Percentiles rank a stretch among this genome's conserved stretches.
Evolutionary conservation across 108 stramenopile genomes (phyloP).

Genomic region (Cyclostephanos tholiformis): DNA sequence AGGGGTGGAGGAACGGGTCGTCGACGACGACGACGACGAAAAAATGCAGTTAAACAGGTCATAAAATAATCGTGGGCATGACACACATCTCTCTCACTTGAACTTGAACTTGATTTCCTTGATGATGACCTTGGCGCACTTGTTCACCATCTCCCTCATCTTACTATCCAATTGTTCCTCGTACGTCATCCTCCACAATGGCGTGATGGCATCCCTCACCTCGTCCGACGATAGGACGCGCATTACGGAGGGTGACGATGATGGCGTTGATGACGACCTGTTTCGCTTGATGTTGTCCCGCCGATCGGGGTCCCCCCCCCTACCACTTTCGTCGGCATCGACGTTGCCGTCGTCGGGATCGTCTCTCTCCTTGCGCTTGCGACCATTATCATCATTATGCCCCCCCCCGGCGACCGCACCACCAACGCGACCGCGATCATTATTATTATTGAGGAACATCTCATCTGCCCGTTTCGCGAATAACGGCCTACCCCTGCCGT

Average conservation of each 20-base stretch:
- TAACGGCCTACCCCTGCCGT: conserved; percentile 41
- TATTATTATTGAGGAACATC: conserved; percentile 16
- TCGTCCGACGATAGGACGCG: conserved; percentile 46
- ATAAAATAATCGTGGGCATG: too few species aligned
- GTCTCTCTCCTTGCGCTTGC: conserved; percentile 17
- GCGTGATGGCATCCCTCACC: conserved; percentile 65
- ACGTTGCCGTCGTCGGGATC: conserved; percentile 16
- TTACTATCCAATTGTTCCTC: conserved; percentile 64
- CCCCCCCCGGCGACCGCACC: too few species aligned
- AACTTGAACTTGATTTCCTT: conserved; percentile 71
- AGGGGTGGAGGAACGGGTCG: too few species aligned
- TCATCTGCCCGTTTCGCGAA: conserved; percentile 46
- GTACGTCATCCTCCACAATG: conserved; percentile 61
- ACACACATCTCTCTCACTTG: too few species aligned
- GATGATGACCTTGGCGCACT: conserved; percentile 65
- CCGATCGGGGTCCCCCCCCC: conserved; percentile 1
- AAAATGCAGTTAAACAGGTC: too few species aligned
- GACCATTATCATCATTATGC: conserved; percentile 12
- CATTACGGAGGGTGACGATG: too few species aligned
- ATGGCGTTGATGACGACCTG: conserved; percentile 14
- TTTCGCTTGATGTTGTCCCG: conserved; percentile 16
- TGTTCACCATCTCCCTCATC: conserved; percentile 62
- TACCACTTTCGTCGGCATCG: conserved; percentile 3
- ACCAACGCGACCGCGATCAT: conserved; percentile 13
- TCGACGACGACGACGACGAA: too few species aligned